Evolutionary conservation across 768 basidiomycete species (phyloP).

Genomic region (Phlegmacium glaucopus): DNA sequence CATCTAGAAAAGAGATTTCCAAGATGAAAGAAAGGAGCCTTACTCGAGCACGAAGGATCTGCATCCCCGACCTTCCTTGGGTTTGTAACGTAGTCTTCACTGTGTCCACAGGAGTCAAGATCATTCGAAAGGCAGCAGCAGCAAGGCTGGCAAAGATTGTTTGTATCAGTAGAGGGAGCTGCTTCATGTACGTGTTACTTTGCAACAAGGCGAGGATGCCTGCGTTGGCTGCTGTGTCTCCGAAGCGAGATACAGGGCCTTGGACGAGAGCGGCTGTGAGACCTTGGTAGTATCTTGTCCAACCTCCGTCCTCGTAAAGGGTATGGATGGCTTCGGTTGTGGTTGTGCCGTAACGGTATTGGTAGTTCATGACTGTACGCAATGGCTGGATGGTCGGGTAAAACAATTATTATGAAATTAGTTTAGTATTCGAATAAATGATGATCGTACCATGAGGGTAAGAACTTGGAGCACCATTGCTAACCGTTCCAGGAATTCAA

Average conservation of each 20-base stretch:
- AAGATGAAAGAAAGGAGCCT: slow-evolving; percentile 10
- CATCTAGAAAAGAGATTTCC: no score
- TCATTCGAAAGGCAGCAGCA: slow-evolving; percentile 85
- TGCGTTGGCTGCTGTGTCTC: slow-evolving; percentile 92
- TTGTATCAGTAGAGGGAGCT: slow-evolving; percentile 63
- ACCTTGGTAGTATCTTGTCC: slow-evolving; percentile 85
- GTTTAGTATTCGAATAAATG: not conserved
- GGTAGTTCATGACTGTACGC: slow-evolving; percentile 98
- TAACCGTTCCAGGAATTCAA: slow-evolving; percentile 11
- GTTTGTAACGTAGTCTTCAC: slow-evolving; percentile 96
- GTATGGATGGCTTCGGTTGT: slow-evolving; percentile 61
- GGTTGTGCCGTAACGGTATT: slow-evolving; percentile 85
- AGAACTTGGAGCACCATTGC: slow-evolving; percentile 96
- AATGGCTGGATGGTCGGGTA: slow-evolving; percentile 59
- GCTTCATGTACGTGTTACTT: slow-evolving; percentile 67
- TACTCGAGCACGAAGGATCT: slow-evolving; percentile 65
- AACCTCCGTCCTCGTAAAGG: slow-evolving; percentile 78
- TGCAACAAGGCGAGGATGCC: slow-evolving; percentile 85
- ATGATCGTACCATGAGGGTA: slow-evolving; percentile 62
- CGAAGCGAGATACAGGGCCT: slow-evolving; percentile 83
- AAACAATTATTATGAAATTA: not conserved
- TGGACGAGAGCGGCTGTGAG: slow-evolving; percentile 82
- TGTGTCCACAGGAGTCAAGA: slow-evolving; percentile 91
- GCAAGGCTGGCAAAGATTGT: slow-evolving; percentile 76
- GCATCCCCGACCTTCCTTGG: slow-evolving; percentile 68